These are phyloP conservation scores for Lentinula edodes DNA, from an alignment of 768 basidiomycete species.

Conservation along the genomic window DNA sequence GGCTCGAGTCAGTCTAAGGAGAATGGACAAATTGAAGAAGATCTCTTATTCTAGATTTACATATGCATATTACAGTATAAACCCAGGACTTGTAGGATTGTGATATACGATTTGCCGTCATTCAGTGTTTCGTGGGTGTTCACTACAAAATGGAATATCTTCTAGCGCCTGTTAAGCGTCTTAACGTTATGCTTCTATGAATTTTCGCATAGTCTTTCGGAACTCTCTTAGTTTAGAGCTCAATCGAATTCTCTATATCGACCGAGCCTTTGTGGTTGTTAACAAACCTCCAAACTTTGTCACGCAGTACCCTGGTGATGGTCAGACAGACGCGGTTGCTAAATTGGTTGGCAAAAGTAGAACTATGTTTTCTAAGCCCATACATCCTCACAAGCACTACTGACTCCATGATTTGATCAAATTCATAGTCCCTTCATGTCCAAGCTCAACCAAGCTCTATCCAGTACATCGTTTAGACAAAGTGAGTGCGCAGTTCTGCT, in stretches of 20 bases:
- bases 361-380: neutral
- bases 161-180: neutral
- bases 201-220: conserved; percentile 1
- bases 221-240: neutral
- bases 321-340: conserved; percentile 4
- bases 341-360: neutral
- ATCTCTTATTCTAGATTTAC: too few species aligned
- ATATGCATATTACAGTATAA: too few species aligned
- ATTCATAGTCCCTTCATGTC: conserved; percentile 6
- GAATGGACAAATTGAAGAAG: too few species aligned
- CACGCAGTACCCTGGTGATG: conserved; percentile 36
- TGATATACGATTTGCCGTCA: too few species aligned
- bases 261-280: conserved; percentile 46
- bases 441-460: conserved; percentile 34
- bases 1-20: too few species aligned
- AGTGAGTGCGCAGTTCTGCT: conserved; percentile 25
- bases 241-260: conserved; percentile 38
- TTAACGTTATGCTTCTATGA: neutral
- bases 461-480: conserved; percentile 66
- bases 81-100: too few species aligned
- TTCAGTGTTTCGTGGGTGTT: too few species aligned
- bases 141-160: too few species aligned
- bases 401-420: neutral
- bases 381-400: neutral
- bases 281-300: conserved; percentile 58